These are phyloP conservation scores for Xylariomycetidae sp. DNA, from an alignment of 2,329 filamentous ascomycete species.

Conservation along the genomic window DNA sequence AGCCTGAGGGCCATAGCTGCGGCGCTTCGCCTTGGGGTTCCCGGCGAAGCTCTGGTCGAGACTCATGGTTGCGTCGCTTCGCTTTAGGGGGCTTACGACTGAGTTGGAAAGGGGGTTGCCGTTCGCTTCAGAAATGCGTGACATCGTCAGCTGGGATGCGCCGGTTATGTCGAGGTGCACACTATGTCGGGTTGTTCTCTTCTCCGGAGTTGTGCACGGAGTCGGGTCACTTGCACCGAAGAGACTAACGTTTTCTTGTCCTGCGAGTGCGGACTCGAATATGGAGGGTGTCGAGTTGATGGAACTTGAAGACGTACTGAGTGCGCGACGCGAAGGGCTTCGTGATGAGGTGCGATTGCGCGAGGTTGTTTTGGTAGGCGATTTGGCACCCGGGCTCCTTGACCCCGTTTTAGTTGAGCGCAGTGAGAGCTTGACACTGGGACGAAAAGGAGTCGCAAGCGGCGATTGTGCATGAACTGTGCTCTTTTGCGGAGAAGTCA, in stretches of 20 bases:
- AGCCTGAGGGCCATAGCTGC: conserved; percentile 73
- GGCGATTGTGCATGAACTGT: conserved; percentile 36
- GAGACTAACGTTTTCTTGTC: conserved; percentile 37
- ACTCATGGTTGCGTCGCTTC: conserved; percentile 85
- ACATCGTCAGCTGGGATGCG: conserved; percentile 43
- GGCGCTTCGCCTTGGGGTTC: conserved; percentile 84
- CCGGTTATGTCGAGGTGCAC: conserved; percentile 52
- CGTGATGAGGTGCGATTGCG: conserved; percentile 62
- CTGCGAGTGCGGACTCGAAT: conserved; percentile 34
- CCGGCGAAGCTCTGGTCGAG: conserved; percentile 71
- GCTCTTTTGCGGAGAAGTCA: conserved; percentile 22
- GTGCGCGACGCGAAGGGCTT: conserved; percentile 73
- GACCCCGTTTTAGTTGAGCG: conserved; percentile 57
- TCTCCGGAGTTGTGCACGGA: conserved; percentile 41
- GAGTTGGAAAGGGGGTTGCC: conserved; percentile 42
- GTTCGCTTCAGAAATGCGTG: conserved; percentile 45
- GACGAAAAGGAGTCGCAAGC: conserved; percentile 58
- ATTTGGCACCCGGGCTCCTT: conserved; percentile 32
- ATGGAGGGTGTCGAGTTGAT: conserved; percentile 57
- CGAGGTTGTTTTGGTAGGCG: conserved; percentile 45
- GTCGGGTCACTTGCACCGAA: conserved; percentile 31
- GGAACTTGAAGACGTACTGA: conserved; percentile 64
- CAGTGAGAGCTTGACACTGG: conserved; percentile 60
- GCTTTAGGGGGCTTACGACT: conserved; percentile 80
- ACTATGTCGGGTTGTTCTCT: conserved; percentile 43